Conservation (phyloP, 495 filamentous ascomycete species). For the Venustampulla echinocandica region DNA sequence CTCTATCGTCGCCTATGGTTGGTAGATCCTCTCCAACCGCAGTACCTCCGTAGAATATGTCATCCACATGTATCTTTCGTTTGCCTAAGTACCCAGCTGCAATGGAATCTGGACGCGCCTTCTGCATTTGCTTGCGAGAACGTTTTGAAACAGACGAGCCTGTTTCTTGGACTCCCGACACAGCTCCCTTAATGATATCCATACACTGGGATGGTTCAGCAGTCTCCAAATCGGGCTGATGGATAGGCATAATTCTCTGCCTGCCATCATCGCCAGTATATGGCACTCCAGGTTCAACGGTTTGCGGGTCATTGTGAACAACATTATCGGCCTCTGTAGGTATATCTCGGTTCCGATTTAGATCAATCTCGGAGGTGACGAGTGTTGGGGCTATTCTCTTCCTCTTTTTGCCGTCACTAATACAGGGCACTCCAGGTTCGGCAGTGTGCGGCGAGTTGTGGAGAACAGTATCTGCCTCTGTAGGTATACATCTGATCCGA, state of each 20-base stretch:
- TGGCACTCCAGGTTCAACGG: neutral
- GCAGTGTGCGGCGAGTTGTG: neutral
- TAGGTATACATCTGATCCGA: conserved; percentile 27
- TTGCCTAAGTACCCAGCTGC: conserved; percentile 24
- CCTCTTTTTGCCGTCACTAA: conserved; percentile 32
- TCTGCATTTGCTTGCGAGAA: neutral
- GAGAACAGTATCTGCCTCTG: conserved; percentile 30
- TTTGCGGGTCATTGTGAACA: neutral
- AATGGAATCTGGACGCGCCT: neutral
- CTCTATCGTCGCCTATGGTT: conserved; percentile 4
- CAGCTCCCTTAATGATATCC: neutral
- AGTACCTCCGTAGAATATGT: conserved; percentile 31
- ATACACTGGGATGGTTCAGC: neutral
- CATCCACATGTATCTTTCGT: conserved; percentile 27
- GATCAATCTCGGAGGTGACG: conserved; percentile 29
- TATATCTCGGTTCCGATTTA: conserved; percentile 24
- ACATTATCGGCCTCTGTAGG: conserved; percentile 33
- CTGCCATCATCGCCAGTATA: conserved; percentile 15
- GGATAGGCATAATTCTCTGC: conserved; percentile 22
- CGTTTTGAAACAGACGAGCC: neutral
- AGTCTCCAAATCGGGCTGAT: conserved; percentile 6
- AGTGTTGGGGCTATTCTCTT: conserved; percentile 31
- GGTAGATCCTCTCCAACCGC: conserved; percentile 20
- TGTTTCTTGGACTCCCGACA: neutral
- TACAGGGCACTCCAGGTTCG: neutral